Percentiles rank a stretch among this genome's conserved stretches.
These are phyloP conservation scores for Colletotrichum orbiculare DNA, from an alignment of 2,329 filamentous ascomycete genomes.

Conservation along the genomic window DNA sequence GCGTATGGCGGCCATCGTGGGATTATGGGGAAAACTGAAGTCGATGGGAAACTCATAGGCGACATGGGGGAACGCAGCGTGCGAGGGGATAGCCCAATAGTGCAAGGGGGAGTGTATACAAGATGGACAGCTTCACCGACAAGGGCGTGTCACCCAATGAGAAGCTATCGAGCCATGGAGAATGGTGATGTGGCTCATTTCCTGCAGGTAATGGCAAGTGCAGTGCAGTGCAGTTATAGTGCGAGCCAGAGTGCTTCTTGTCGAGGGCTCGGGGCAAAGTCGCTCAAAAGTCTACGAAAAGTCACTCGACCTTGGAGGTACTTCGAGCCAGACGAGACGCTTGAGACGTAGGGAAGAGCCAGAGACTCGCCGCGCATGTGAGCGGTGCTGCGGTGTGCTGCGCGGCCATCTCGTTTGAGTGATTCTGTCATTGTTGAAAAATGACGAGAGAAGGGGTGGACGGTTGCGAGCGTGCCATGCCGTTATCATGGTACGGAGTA, in stretches of 20 bases:
- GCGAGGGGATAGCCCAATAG: neutral
- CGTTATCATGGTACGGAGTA: neutral
- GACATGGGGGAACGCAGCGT: neutral
- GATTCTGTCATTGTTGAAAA: constrained; percentile 31
- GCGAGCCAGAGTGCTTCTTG: neutral
- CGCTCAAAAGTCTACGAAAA: constrained; percentile 7
- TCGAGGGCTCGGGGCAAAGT: neutral
- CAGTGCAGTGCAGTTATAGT: neutral
- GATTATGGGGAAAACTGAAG: constrained; percentile 4
- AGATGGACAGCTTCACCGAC: neutral
- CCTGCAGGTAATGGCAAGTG: constrained; percentile 10
- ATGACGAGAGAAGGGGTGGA: constrained; percentile 12
- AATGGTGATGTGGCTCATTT: constrained; percentile 1
- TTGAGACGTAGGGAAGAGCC: constrained; percentile 2
- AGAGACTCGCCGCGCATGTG: constrained; percentile 28
- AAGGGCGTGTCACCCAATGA: neutral
- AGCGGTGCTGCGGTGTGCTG: constrained; percentile 14
- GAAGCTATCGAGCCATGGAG: neutral
- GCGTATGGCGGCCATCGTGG: constrained; percentile 16
- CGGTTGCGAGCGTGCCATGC: neutral
- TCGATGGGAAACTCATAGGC: constrained; percentile 26
- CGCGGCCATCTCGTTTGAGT: constrained; percentile 33
- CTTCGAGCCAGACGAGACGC: constrained; percentile 8
- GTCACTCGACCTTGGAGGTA: constrained; percentile 30
- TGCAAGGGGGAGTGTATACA: constrained; percentile 20